Evolutionary conservation across 345 rosid genomes (phyloP).

Genomic region (Barbarea vulgaris): DNA sequence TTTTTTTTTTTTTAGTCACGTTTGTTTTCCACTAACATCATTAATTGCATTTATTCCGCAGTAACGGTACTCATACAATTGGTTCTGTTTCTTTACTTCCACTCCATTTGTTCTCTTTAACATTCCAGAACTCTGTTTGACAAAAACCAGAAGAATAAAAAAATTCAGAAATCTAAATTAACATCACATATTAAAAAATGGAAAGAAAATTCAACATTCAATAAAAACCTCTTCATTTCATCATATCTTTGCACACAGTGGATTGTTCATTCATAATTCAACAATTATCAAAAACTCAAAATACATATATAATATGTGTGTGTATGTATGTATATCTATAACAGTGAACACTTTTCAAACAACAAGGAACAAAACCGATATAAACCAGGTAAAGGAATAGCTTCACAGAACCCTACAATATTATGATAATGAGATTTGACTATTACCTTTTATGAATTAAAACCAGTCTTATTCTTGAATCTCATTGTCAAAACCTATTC

Average conservation of each 20-base stretch:
- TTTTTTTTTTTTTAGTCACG: background rate
- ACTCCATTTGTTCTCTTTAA: conserved; percentile 9
- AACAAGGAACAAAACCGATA: background rate
- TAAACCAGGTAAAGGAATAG: background rate
- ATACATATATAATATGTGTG: background rate
- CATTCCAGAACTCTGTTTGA: background rate
- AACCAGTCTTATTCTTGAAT: background rate
- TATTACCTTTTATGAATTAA: background rate
- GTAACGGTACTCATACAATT: conserved; percentile 11
- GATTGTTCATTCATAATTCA: background rate
- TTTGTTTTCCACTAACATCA: conserved; percentile 8
- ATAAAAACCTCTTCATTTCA: background rate
- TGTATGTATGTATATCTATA: no score
- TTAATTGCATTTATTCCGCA: conserved; percentile 10
- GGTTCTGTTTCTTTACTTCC: conserved; percentile 9
- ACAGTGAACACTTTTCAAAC: background rate
- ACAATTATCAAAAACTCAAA: background rate
- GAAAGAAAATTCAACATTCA: background rate
- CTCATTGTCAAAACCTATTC: background rate
- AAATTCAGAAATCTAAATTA: background rate
- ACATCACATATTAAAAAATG: background rate
- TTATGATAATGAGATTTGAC: conserved; percentile 1
- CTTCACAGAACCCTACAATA: background rate
- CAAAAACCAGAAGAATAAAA: no score
- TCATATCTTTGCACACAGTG: background rate